phyloP scores from a whole-genome alignment of 495 filamentous ascomycete species.

The Aspergillus homomorphus region DNA sequence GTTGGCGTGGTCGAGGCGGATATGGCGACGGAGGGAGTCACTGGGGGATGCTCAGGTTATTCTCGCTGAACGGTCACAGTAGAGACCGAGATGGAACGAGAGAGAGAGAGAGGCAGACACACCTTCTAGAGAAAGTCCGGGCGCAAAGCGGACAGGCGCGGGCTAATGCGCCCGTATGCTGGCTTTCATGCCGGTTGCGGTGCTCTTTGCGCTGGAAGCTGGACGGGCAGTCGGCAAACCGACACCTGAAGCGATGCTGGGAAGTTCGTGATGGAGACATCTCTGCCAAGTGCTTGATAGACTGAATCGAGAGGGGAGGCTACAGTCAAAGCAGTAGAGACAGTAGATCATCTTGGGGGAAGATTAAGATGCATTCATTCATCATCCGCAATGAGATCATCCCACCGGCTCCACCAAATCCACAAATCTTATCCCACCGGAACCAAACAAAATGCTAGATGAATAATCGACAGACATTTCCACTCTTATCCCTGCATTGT shows the following conservation, averaged over 20 bases:
- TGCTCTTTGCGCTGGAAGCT: slow-evolving; percentile 13
- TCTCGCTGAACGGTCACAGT: background rate
- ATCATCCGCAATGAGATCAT: no score
- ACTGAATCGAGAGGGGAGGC: no score
- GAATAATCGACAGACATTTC: no score
- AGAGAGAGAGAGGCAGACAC: background rate
- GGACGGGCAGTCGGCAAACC: background rate
- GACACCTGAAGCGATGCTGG: background rate
- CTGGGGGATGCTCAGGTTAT: background rate
- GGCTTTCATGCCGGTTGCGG: slow-evolving; percentile 8
- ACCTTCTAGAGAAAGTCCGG: slow-evolving; percentile 11
- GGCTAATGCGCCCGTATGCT: slow-evolving; percentile 8
- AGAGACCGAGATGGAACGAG: no score
- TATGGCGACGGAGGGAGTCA: slow-evolving; percentile 15
- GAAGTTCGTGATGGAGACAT: background rate
- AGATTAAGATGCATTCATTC: no score
- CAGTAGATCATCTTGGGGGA: no score
- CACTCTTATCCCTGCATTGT: no score
- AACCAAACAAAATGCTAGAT: no score
- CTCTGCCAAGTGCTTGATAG: background rate
- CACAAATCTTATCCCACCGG: no score
- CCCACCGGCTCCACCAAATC: no score
- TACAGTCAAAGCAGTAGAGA: no score
- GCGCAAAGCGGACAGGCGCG: slow-evolving; percentile 8
- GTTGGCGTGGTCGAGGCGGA: slow-evolving; percentile 14